These are phyloP conservation scores for Paracoccidioides lutzii DNA, from an alignment of 2,329 filamentous ascomycete species.

Conservation along the genomic window DNA sequence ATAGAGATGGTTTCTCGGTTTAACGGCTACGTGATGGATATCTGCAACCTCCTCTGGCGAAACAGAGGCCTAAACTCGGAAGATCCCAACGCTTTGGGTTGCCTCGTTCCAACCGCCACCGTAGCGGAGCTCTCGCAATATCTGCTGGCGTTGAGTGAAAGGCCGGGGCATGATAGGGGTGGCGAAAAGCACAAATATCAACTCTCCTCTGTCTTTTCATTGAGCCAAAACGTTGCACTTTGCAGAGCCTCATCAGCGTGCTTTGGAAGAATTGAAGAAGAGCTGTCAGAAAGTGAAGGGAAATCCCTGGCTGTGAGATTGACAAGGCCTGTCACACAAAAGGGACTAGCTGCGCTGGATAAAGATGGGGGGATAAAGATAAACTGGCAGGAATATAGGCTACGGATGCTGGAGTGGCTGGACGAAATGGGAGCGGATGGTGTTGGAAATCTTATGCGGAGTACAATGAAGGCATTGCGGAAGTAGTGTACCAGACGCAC, in stretches of 20 bases:
- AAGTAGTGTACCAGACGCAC: slow-evolving; percentile 22
- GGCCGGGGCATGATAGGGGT: slow-evolving; percentile 11
- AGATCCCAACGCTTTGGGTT: slow-evolving; percentile 49
- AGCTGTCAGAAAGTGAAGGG: slow-evolving; percentile 18
- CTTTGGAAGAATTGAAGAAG: slow-evolving; percentile 38
- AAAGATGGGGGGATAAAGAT: slow-evolving; percentile 53
- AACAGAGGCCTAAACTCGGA: slow-evolving; percentile 53
- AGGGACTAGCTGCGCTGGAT: slow-evolving; percentile 49
- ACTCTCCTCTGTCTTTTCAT: slow-evolving; percentile 32
- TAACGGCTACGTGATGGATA: slow-evolving; percentile 76
- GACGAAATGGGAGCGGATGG: slow-evolving; percentile 52
- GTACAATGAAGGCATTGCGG: slow-evolving; percentile 65
- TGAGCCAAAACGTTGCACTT: slow-evolving; percentile 36
- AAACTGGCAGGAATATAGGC: slow-evolving; percentile 60
- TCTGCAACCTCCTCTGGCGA: slow-evolving; percentile 74
- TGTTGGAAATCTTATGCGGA: slow-evolving; percentile 60
- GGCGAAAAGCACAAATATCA: slow-evolving; percentile 19
- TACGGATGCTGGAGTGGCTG: slow-evolving; percentile 57
- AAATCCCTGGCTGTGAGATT: slow-evolving; percentile 19
- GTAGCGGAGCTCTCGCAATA: slow-evolving; percentile 33
- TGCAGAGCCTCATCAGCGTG: slow-evolving; percentile 35
- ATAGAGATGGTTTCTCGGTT: slow-evolving; percentile 53
- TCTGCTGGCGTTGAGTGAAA: slow-evolving; percentile 26
- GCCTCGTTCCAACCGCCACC: slow-evolving; percentile 37
- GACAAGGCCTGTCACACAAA: slow-evolving; percentile 51